Evolutionary conservation across 1,139 yeast genomes (phyloP).

Genomic region (Dujonia santamariae): DNA sequence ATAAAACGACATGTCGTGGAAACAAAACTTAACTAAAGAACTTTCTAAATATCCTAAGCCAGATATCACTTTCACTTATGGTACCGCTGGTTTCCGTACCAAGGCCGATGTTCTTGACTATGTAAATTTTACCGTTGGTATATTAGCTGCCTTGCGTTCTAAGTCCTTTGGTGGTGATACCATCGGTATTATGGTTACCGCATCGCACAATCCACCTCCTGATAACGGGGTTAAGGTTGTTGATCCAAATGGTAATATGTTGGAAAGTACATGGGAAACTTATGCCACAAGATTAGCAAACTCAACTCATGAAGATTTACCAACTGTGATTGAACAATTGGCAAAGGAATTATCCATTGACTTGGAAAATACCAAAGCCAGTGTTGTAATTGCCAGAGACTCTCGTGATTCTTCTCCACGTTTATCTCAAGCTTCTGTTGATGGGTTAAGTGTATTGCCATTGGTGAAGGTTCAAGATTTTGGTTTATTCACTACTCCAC

Average conservation of each 20-base stretch:
- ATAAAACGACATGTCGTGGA: slow-evolving; percentile 9
- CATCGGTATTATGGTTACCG: slow-evolving; percentile 93
- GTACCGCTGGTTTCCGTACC: slow-evolving; percentile 96
- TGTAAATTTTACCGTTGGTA: slow-evolving; percentile 81
- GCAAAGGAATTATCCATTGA: slow-evolving; percentile 38
- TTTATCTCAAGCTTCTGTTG: slow-evolving; percentile 60
- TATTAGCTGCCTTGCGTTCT: slow-evolving; percentile 80
- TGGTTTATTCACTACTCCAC: slow-evolving; percentile 88
- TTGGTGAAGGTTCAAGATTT: slow-evolving; percentile 50
- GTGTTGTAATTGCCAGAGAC: slow-evolving; percentile 61
- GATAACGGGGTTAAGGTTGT: slow-evolving; percentile 97
- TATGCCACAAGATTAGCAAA: slow-evolving; percentile 83
- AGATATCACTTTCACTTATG: slow-evolving; percentile 57
- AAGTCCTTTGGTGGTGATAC: slow-evolving; percentile 63
- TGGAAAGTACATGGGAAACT: slow-evolving; percentile 79
- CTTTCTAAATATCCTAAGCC: slow-evolving; percentile 40
- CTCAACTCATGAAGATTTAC: slow-evolving; percentile 41
- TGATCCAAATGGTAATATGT: slow-evolving; percentile 94
- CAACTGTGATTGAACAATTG: slow-evolving; percentile 23
- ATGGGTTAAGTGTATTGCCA: slow-evolving; percentile 55
- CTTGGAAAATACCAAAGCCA: slow-evolving; percentile 21
- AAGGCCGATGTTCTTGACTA: slow-evolving; percentile 70
- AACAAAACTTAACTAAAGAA: slow-evolving; percentile 2
- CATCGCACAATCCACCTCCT: slow-evolving; percentile 92
- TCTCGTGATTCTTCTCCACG: slow-evolving; percentile 77